Evolutionary conservation across 1,284 basidiomycete genomes (phyloP).

Genomic region (Termitomyces sp.): DNA sequence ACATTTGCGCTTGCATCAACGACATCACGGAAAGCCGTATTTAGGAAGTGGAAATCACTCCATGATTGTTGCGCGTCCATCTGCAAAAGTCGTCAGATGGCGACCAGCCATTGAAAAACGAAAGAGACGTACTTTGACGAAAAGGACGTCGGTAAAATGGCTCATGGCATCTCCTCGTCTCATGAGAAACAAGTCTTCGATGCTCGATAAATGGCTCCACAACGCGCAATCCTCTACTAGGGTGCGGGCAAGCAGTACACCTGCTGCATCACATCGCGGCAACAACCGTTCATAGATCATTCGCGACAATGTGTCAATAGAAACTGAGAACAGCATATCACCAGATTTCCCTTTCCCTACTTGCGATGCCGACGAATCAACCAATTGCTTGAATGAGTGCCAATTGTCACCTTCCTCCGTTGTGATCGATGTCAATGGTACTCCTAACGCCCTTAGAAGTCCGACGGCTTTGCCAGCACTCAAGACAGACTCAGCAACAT

Average conservation of each 20-base stretch:
- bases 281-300: conserved; percentile 60
- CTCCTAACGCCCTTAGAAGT: conserved; percentile 47
- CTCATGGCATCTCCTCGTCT: conserved; percentile 66
- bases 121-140: conserved; percentile 54
- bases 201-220: conserved; percentile 61
- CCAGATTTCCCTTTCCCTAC: neutral
- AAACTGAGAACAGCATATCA: conserved; percentile 35
- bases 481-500: conserved; percentile 54
- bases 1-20: conserved; percentile 46
- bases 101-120: neutral
- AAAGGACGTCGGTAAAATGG: conserved; percentile 67
- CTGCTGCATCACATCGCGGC: conserved; percentile 52
- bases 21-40: conserved; percentile 69
- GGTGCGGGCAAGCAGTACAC: conserved; percentile 51
- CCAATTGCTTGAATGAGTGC: conserved; percentile 26
- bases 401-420: conserved; percentile 18
- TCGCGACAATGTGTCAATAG: conserved; percentile 54
- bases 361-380: conserved; percentile 12
- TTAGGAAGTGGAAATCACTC: conserved; percentile 82
- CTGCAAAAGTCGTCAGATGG: conserved; percentile 30
- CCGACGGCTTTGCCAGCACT: conserved; percentile 78
- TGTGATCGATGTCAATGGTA: conserved; percentile 22
- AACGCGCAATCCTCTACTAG: conserved; percentile 69
- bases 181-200: conserved; percentile 76
- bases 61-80: conserved; percentile 69